Evolutionary conservation across 352 stramenopile genomes (phyloP), one percentile per base, ranked within the genome.

Genomic region (Pythium coloratum): DNA sequence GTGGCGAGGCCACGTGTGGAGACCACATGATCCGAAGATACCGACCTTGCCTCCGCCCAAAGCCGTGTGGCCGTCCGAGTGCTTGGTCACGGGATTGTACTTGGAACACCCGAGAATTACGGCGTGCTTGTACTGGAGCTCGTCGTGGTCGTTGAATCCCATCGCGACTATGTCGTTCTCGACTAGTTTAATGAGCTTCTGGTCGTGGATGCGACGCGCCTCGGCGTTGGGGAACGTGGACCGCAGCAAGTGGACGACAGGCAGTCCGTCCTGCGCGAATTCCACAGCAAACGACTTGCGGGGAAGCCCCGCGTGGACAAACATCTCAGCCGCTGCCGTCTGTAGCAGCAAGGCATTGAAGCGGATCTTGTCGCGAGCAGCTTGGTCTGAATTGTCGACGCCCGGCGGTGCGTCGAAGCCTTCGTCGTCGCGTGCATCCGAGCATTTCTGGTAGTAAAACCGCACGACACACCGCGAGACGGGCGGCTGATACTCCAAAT

Each of bases 391-490:
- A 61, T 82, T 84, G 71, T 89, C 79, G 24, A 79, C 70, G 3
- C 76, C 76, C 0, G 58, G 69, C 0, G 82, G 81, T 3, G 82
- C 79, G 33, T 91, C 82, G 60, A 91, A 91, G 14, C 82, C 79
- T 24, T 86, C 69, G 59, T 59, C 20, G 13, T 50, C 53, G 12
- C 20, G 54, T 0, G 72, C 71, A 55, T 91, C 82, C 3, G 32
- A 67, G 58, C 80, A 80, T 58, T 78, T 83, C 66, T 91, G 82
- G 59, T 89, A 91, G 73, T 91, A 82, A 49, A 91, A 91, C 33
- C 77, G 79, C 26, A 91, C 78, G 13, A 83, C 57, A 40, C 76
- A 80, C 10, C 61, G 64, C 18, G 74, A 76, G 26, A 73, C 51
- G 0, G 47, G n/a, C 1, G 66, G 75, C 36, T 49, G 49, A 56